These are phyloP conservation scores for Herpetomonas muscarum DNA, from an alignment of 208 protist species.

Conservation along the genomic window DNA sequence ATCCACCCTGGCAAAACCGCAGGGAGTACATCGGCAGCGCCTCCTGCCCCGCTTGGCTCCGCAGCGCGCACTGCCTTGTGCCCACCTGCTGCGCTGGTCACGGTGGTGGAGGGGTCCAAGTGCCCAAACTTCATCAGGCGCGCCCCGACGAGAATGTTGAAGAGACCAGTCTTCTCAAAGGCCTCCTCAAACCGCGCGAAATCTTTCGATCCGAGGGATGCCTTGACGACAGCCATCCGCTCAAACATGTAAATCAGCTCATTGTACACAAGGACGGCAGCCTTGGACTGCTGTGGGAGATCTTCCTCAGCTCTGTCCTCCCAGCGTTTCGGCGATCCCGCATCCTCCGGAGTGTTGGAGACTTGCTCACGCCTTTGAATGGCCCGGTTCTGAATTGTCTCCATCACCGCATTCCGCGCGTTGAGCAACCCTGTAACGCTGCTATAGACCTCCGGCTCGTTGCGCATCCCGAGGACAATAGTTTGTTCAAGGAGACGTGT, in stretches of 20 bases:
- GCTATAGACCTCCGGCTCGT: constrained; percentile 23
- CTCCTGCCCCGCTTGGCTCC: too few species aligned
- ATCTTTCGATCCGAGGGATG: constrained; percentile 22
- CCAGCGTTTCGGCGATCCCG: constrained; percentile 9
- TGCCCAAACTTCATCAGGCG: constrained; percentile 37
- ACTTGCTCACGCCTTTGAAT: background rate
- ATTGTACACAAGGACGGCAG: constrained; percentile 47
- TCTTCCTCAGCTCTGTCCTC: constrained; percentile 10
- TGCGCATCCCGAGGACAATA: constrained; percentile 68
- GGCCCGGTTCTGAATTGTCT: background rate
- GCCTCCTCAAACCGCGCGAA: constrained; percentile 23
- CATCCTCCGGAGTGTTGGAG: background rate
- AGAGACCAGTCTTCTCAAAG: constrained; percentile 41
- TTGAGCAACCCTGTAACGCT: constrained; percentile 29
- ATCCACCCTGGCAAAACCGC: constrained; percentile 36
- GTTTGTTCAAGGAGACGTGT: constrained; percentile 56
- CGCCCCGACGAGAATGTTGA: constrained; percentile 49
- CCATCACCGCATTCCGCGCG: constrained; percentile 24
- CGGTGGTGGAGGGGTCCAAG: constrained; percentile 4
- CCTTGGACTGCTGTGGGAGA: constrained; percentile 16
- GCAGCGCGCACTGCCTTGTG: too few species aligned
- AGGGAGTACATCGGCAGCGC: too few species aligned
- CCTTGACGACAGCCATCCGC: constrained; percentile 37
- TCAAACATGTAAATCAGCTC: constrained; percentile 64
- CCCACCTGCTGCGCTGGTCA: too few species aligned